Base-by-base conservation (phyloP, 2,329 filamentous ascomycete genomes). In the Pseudogymnoascus sp. region DNA sequence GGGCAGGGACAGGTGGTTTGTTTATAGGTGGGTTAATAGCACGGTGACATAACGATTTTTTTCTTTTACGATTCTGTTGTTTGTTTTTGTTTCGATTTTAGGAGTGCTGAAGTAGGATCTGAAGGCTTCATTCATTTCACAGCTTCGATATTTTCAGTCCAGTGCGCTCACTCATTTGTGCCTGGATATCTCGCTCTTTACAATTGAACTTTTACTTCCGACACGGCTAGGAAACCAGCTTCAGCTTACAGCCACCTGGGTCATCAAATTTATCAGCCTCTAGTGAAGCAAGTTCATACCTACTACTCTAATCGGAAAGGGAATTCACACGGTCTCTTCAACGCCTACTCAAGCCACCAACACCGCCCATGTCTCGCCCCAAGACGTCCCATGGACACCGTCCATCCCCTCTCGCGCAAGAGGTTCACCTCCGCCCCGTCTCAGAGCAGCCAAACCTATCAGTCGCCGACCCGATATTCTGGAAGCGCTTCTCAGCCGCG, bases 401-500 rank as follows among this genome's bases (percentile, higher is more conserved):
- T 21, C 70, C 70, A 6, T 71, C 69, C 2, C 70, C 70, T 4
- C 65, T 71, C 12, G 61, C 66, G 28, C 69, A 71, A 64, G 69
- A 68, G 23, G 63, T 66, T n/a, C 61, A 61, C 57, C 63, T 63
- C 6, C 60, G 67, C 58, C 65, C 67, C 30, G 35, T 67, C 23
- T 67, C 65, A 10, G 56, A 61, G 61, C 57, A 10, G 19, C 39
- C 34, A 4, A 45, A 55, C 21, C 26, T 39, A 3, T 5, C 58
- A 26, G 37, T 37, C 12, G 26, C 13, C 19, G 69, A 71, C 62
- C 69, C 70, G 0, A 57, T 63, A 37, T 71, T 71, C 59, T 72
- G 69, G 69, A 71, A 70, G 60, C 61, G 68, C 10, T 72, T 72
- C 59, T 69, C 67, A 6, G 63, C 63, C 19, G 69, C 70, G 2